phyloP scores from a whole-genome alignment of 2,329 filamentous ascomycete genomes.

The Metarhizium sp. region DNA sequence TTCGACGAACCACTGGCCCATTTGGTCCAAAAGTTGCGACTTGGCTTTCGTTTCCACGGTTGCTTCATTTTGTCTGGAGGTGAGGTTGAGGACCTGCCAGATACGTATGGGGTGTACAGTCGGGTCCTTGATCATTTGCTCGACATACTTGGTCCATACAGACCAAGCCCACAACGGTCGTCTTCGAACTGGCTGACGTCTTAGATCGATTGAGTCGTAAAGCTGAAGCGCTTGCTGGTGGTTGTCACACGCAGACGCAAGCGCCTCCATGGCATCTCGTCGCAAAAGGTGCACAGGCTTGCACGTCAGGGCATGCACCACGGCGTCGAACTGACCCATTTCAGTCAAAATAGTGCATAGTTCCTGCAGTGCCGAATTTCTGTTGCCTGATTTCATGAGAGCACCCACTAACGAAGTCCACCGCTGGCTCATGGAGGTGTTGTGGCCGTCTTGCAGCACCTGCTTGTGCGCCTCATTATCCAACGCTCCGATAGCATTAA shows the following conservation, averaged over 20 bases:
- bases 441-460: slow-evolving; percentile 6
- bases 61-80: neutral
- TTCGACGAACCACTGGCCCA: slow-evolving; percentile 21
- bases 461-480: slow-evolving; percentile 1
- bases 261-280: slow-evolving; percentile 7
- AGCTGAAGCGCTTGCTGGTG: slow-evolving; percentile 17
- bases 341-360: slow-evolving; percentile 8
- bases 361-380: slow-evolving; percentile 5
- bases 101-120: slow-evolving; percentile 13
- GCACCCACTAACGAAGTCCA: slow-evolving; percentile 11
- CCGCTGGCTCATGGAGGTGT: slow-evolving; percentile 8
- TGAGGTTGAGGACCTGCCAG: slow-evolving; percentile 20
- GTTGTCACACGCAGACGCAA: slow-evolving; percentile 13
- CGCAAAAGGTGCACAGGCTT: slow-evolving; percentile 3
- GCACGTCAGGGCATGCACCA: slow-evolving; percentile 5
- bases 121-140: slow-evolving; percentile 23
- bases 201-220: slow-evolving; percentile 10
- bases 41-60: slow-evolving; percentile 12
- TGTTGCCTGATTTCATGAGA: slow-evolving; percentile 2
- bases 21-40: slow-evolving; percentile 18
- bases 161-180: slow-evolving; percentile 20
- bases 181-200: neutral
- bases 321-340: slow-evolving; percentile 8
- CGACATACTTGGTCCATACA: slow-evolving; percentile 21
- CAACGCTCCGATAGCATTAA: slow-evolving; percentile 6